Conservation (phyloP, 345 rosid species). For the Pistacia integerrima region DNA sequence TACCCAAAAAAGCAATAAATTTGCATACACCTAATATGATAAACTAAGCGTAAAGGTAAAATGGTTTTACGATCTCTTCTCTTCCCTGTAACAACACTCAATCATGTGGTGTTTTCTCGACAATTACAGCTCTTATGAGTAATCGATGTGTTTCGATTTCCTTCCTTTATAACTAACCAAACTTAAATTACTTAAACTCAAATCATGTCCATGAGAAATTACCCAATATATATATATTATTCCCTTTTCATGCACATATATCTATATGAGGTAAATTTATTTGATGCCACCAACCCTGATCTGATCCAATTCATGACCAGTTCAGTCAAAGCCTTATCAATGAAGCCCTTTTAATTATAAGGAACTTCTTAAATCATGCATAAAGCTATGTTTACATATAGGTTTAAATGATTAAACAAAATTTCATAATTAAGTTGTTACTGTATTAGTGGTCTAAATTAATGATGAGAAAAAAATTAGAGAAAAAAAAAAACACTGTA, state of each 20-base stretch:
- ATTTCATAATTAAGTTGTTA: not conserved
- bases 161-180: not conserved
- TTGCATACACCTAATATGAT: not conserved
- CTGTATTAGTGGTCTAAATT: too few relatives aligned
- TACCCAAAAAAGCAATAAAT: not conserved
- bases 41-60: constrained; percentile 16
- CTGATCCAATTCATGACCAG: too few relatives aligned
- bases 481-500: too few relatives aligned
- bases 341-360: not conserved
- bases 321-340: not conserved
- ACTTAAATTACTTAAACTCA: not conserved
- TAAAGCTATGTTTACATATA: not conserved
- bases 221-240: too few relatives aligned
- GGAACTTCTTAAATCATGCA: not conserved
- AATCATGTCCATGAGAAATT: not conserved
- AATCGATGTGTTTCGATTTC: not conserved
- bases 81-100: constrained; percentile 11
- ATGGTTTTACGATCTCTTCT: not conserved
- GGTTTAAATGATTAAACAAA: not conserved
- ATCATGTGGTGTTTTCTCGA: not conserved
- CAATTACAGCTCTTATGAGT: not conserved
- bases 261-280: too few relatives aligned
- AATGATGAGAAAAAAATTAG: too few relatives aligned
- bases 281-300: not conserved
- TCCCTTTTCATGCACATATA: too few relatives aligned